Conservation (phyloP, 169 alveolate species). For the Cryptosporidium meleagridis region DNA sequence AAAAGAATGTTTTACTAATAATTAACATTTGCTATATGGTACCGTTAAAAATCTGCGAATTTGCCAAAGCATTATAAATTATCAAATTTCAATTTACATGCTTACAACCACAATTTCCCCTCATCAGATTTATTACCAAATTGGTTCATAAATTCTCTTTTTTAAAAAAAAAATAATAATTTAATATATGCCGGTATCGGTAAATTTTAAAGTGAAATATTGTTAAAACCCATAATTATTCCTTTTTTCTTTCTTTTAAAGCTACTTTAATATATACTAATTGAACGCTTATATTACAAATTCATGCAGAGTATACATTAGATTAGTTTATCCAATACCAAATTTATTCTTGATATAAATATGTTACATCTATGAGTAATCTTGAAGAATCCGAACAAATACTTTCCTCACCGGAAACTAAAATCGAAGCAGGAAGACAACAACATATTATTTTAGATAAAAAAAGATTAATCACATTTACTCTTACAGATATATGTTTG, state of each 20-base stretch:
- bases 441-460: slow-evolving; percentile 16
- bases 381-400: not conserved
- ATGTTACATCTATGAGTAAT: not conserved
- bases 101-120: not conserved
- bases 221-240: too few species aligned
- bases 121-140: not conserved
- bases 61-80: too few species aligned
- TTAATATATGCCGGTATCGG: not conserved
- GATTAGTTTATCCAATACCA: not conserved
- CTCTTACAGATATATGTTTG: slow-evolving; percentile 36
- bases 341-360: not conserved
- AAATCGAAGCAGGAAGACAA: slow-evolving; percentile 29
- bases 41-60: not conserved
- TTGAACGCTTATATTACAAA: too few species aligned
- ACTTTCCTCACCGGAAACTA: not conserved
- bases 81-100: too few species aligned
- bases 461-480: slow-evolving; percentile 29
- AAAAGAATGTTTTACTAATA: too few species aligned
- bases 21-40: too few species aligned
- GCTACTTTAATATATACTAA: not conserved
- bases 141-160: too few species aligned
- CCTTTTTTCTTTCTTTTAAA: not conserved
- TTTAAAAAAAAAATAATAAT: too few species aligned
- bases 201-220: not conserved
- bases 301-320: too few species aligned